phyloP scores from a whole-genome alignment of 192 early-diverging fungal genomes.

The Haplosporangium gracile region DNA sequence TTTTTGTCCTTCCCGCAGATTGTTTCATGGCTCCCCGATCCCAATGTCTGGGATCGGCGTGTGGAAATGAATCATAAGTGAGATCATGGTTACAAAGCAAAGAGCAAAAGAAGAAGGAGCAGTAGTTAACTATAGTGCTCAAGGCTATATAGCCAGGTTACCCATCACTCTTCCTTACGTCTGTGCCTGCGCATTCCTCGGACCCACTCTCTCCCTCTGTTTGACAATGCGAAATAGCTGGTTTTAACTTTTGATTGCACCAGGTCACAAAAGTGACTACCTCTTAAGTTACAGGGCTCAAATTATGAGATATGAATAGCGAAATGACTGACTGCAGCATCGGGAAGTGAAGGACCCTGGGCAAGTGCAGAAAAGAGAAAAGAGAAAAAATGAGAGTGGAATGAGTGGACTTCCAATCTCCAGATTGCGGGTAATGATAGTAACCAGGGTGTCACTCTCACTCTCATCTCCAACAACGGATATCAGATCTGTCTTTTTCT shows the following conservation, averaged over 20 bases:
- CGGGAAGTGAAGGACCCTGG: not conserved
- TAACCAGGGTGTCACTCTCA: not conserved
- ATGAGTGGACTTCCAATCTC: not conserved
- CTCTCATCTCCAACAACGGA: not conserved
- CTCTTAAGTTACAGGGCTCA: not conserved
- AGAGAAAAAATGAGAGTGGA: not conserved
- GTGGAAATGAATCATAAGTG: not conserved
- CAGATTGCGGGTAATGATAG: not conserved
- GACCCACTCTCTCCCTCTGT: not conserved
- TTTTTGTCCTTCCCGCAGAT: slow-evolving; percentile 1
- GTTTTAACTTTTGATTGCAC: not conserved
- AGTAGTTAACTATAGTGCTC: not conserved
- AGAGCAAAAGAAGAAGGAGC: too few relatives aligned
- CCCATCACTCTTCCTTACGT: not conserved
- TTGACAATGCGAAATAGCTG: not conserved
- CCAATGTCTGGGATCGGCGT: not conserved
- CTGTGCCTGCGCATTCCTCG: not conserved
- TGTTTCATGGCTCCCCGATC: not conserved
- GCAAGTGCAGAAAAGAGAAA: not conserved
- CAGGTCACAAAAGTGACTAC: not conserved
- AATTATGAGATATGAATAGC: not conserved
- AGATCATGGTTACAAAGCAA: slow-evolving; percentile 1
- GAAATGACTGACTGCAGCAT: not conserved
- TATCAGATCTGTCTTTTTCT: not conserved
- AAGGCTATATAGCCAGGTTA: not conserved